Evolutionary conservation across 495 filamentous ascomycete genomes (phyloP).

Genomic region (Aspergillus mulundensis): DNA sequence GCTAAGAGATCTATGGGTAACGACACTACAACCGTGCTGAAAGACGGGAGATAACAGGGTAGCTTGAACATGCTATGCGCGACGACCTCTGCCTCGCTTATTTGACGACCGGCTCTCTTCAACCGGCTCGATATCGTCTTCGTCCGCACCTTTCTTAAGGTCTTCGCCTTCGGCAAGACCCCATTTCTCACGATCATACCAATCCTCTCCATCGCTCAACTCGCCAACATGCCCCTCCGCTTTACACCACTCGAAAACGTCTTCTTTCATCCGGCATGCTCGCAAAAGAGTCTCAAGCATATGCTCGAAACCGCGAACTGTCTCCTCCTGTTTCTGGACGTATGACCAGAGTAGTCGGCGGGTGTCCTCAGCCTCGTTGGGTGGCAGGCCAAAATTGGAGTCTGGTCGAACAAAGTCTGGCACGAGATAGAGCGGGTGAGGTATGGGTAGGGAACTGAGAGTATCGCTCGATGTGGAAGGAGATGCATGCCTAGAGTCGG

Average conservation of each 20-base stretch:
- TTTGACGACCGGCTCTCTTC: conserved; percentile 74
- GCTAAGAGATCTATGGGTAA: conserved; percentile 17
- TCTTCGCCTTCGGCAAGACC: conserved; percentile 66
- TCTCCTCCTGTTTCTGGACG: conserved; percentile 94
- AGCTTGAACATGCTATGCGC: conserved; percentile 21
- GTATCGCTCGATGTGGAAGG: conserved; percentile 47
- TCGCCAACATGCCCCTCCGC: conserved; percentile 84
- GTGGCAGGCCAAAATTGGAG: conserved; percentile 73
- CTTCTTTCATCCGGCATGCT: conserved; percentile 72
- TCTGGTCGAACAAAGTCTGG: conserved; percentile 68
- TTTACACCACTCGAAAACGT: conserved; percentile 80
- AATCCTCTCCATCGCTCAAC: conserved; percentile 91
- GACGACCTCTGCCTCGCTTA: conserved; percentile 48
- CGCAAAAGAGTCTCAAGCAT: conserved; percentile 72
- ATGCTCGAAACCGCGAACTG: conserved; percentile 72
- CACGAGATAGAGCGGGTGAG: conserved; percentile 84
- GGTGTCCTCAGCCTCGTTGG: conserved; percentile 81
- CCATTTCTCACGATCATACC: conserved; percentile 92
- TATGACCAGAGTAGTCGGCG: conserved; percentile 77
- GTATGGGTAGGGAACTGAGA: conserved; percentile 46
- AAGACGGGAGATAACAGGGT: neutral
- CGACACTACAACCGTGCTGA: neutral
- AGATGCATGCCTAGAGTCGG: conserved; percentile 33
- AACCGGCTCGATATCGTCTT: conserved; percentile 77
- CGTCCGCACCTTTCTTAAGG: conserved; percentile 85